Conservation (phyloP, 2,329 filamentous ascomycete genomes). For the Fusarium tupiense region DNA sequence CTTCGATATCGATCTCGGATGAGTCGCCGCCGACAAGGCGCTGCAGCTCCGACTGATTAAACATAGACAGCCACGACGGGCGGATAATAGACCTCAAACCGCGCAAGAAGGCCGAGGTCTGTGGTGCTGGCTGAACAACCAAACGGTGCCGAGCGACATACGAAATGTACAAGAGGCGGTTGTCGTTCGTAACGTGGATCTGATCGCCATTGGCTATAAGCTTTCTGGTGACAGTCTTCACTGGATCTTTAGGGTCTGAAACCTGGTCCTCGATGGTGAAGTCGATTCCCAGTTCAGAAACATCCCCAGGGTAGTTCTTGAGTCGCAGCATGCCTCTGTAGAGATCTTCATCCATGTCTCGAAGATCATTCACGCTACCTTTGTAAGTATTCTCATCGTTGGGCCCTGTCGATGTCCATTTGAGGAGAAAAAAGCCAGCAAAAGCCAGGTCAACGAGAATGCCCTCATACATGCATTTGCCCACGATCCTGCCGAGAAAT, state of each 20-base stretch:
- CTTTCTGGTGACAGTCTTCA: constrained; percentile 75
- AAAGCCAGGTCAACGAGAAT: constrained; percentile 94
- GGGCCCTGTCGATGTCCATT: constrained; percentile 83
- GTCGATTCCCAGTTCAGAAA: constrained; percentile 76
- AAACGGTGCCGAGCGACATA: constrained; percentile 90
- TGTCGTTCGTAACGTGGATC: constrained; percentile 86
- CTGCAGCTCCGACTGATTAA: constrained; percentile 95
- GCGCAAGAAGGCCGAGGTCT: constrained; percentile 87
- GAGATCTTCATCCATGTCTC: constrained; percentile 88
- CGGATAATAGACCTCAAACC: constrained; percentile 90
- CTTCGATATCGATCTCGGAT: constrained; percentile 85
- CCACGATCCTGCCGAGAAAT: constrained; percentile 90
- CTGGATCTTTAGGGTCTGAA: constrained; percentile 56
- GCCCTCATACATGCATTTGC: constrained; percentile 97
- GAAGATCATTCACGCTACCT: constrained; percentile 92
- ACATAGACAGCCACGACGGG: constrained; percentile 96
- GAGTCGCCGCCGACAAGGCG: constrained; percentile 91
- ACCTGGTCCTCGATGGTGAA: constrained; percentile 86
- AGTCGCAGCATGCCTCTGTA: constrained; percentile 86
- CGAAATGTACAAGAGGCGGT: constrained; percentile 92
- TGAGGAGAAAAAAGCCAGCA: constrained; percentile 93
- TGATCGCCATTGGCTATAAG: constrained; percentile 81
- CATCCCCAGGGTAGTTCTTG: constrained; percentile 86
- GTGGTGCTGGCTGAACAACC: constrained; percentile 78
- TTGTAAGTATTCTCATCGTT: constrained; percentile 78